These are phyloP conservation scores for Podospora australis DNA, from an alignment of 495 filamentous ascomycete species.

Conservation along the genomic window DNA sequence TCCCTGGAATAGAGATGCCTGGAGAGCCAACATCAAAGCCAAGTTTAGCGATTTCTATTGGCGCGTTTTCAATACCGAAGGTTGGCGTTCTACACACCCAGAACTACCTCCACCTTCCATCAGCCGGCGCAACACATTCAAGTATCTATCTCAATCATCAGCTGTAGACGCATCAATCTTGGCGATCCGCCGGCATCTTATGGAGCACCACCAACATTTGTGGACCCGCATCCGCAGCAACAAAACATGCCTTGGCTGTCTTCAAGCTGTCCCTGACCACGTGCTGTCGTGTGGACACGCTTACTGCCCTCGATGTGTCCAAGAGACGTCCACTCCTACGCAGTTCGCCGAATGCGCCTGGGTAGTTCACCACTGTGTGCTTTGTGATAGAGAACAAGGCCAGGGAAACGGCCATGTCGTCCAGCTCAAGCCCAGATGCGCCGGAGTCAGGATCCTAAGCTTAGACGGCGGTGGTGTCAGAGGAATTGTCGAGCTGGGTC, in stretches of 20 bases:
- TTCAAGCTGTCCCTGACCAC: not conserved
- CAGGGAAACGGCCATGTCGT: not conserved
- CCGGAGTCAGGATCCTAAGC: not conserved
- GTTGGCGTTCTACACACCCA: too few relatives aligned
- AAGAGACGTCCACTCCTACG: not conserved
- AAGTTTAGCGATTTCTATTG: not conserved
- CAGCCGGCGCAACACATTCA: not conserved
- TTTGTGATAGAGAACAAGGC: not conserved
- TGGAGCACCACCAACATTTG: not conserved
- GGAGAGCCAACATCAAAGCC: not conserved
- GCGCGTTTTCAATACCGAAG: not conserved
- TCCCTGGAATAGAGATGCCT: not conserved
- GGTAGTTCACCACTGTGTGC: not conserved
- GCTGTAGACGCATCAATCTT: not conserved
- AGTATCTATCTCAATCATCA: too few relatives aligned
- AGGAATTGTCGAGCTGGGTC: constrained; percentile 1
- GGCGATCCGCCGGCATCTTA: not conserved
- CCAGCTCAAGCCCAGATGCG: constrained; percentile 4
- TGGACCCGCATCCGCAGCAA: not conserved
- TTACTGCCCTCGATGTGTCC: constrained; percentile 2
- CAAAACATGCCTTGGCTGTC: constrained; percentile 5
- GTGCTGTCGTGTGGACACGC: not conserved
- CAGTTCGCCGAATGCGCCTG: not conserved
- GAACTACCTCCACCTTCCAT: not conserved
- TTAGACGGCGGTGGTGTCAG: constrained; percentile 7